Evolutionary conservation across 177 flowering plant genomes (phyloP).

Genomic region (Tripterygium wilfordii): DNA sequence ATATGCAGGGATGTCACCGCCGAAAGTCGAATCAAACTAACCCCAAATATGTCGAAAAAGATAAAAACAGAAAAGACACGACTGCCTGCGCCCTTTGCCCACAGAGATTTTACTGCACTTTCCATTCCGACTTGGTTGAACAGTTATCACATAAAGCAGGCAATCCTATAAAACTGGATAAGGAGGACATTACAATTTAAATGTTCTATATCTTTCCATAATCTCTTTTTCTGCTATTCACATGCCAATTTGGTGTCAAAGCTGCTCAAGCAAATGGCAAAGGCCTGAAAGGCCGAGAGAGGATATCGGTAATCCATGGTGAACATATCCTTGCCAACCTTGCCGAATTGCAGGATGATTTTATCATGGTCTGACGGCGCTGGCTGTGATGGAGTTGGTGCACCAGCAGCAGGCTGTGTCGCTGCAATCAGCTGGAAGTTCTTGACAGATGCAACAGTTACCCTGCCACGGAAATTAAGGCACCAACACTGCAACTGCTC

Average conservation of each 20-base stretch:
- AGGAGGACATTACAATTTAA: constrained; percentile 6
- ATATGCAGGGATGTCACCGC: too few relatives aligned
- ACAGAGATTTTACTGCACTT: constrained; percentile 11
- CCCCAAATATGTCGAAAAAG: background rate
- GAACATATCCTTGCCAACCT: constrained; percentile 92
- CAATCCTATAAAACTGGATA: constrained; percentile 16
- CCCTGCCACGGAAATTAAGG: constrained; percentile 87
- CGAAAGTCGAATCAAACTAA: constrained; percentile 1
- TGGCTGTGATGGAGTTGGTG: constrained; percentile 67
- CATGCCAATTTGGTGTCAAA: constrained; percentile 64
- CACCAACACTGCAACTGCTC: constrained; percentile 98
- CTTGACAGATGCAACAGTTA: constrained; percentile 93
- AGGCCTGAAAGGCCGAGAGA: constrained; percentile 93
- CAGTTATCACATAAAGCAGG: constrained; percentile 13
- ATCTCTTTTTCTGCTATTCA: constrained; percentile 65
- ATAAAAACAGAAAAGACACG: too few relatives aligned
- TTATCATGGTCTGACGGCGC: constrained; percentile 67
- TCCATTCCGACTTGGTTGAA: constrained; percentile 5
- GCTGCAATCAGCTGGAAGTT: constrained; percentile 93
- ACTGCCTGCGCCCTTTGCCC: too few relatives aligned
- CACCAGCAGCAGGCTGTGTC: constrained; percentile 52
- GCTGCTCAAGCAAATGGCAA: constrained; percentile 23
- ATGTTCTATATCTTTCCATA: constrained; percentile 23
- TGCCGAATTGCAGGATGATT: constrained; percentile 88
- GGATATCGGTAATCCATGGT: constrained; percentile 96